phyloP scores from a whole-genome alignment of 2,329 filamentous ascomycete genomes.

The Aspergillus arachidicola region DNA sequence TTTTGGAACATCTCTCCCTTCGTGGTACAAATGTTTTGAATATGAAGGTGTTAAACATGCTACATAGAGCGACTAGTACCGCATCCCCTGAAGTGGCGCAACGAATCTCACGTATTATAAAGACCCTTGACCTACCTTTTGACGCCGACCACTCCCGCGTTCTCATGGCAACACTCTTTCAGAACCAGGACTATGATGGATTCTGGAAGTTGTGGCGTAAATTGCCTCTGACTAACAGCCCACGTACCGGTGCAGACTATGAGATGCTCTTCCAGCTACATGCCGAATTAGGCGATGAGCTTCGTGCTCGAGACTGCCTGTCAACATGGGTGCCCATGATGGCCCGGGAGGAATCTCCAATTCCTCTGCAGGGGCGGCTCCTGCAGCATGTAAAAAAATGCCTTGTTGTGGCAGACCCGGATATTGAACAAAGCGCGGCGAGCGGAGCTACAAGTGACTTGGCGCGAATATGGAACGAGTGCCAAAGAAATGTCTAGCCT shows the following conservation, averaged over 20 bases:
- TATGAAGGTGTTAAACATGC: slow-evolving; percentile 51
- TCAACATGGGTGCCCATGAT: slow-evolving; percentile 63
- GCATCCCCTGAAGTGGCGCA: slow-evolving; percentile 21
- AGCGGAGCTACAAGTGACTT: slow-evolving; percentile 20
- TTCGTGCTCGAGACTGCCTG: slow-evolving; percentile 51
- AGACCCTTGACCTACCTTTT: slow-evolving; percentile 32
- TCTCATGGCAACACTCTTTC: slow-evolving; percentile 39
- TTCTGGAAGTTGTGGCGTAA: slow-evolving; percentile 66
- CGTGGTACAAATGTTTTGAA: slow-evolving; percentile 45
- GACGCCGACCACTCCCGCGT: slow-evolving; percentile 30
- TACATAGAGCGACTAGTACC: slow-evolving; percentile 42
- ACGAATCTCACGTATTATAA: slow-evolving; percentile 32
- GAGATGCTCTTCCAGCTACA: slow-evolving; percentile 55
- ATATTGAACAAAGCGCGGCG: slow-evolving; percentile 42
- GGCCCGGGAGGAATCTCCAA: slow-evolving; percentile 55
- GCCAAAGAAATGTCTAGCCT: slow-evolving; percentile 22
- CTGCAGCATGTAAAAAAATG: slow-evolving; percentile 56
- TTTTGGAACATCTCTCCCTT: slow-evolving; percentile 47
- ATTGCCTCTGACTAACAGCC: slow-evolving; percentile 52
- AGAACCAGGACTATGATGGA: slow-evolving; percentile 53
- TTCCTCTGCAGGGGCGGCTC: slow-evolving; percentile 51
- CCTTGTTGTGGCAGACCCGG: slow-evolving; percentile 58
- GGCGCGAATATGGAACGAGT: slow-evolving; percentile 26
- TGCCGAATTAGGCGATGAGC: slow-evolving; percentile 47
- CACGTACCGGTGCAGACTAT: slow-evolving; percentile 60